These are phyloP conservation scores for Pichia californica DNA, from an alignment of 805 yeast genomes.

Conservation along the genomic window DNA sequence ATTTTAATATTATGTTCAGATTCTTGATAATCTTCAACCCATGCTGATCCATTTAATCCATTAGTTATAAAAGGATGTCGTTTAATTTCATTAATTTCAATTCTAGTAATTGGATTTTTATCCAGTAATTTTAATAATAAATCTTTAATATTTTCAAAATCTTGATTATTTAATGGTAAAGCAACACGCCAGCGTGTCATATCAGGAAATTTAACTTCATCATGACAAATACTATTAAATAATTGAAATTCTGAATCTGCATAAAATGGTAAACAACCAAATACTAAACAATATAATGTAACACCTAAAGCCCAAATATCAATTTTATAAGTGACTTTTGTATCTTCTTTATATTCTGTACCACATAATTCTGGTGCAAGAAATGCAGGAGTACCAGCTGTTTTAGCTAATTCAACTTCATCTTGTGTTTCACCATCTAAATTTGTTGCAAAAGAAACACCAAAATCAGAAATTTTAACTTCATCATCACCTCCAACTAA, in stretches of 20 bases:
- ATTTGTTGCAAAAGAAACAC: constrained; percentile 71
- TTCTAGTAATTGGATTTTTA: constrained; percentile 64
- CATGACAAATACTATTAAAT: constrained; percentile 71
- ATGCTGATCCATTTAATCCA: constrained; percentile 24
- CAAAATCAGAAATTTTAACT: constrained; percentile 95
- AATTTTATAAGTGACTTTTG: constrained; percentile 69
- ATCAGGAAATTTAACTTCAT: constrained; percentile 53
- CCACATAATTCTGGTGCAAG: constrained; percentile 90
- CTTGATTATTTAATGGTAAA: constrained; percentile 17
- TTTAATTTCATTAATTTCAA: constrained; percentile 67
- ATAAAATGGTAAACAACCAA: constrained; percentile 84
- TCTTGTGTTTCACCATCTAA: constrained; percentile 50
- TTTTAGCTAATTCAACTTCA: constrained; percentile 84
- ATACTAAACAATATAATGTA: constrained; percentile 78
- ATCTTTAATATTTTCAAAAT: constrained; percentile 43
- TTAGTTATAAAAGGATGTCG: constrained; percentile 56
- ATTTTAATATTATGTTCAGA: constrained; percentile 37
- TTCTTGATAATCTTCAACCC: constrained; percentile 21
- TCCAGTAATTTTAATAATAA: constrained; percentile 54
- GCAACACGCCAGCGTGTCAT: constrained; percentile 25
- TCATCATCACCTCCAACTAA: constrained; percentile 60
- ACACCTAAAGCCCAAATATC: constrained; percentile 99
- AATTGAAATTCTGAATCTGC: constrained; percentile 82
- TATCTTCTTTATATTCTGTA: constrained; percentile 37
- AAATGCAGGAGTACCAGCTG: constrained; percentile 97